Evolutionary conservation across 441 rosid genomes (phyloP), one percentile per base, ranked within the genome.

Genomic region (Pelargonium citronellum): DNA sequence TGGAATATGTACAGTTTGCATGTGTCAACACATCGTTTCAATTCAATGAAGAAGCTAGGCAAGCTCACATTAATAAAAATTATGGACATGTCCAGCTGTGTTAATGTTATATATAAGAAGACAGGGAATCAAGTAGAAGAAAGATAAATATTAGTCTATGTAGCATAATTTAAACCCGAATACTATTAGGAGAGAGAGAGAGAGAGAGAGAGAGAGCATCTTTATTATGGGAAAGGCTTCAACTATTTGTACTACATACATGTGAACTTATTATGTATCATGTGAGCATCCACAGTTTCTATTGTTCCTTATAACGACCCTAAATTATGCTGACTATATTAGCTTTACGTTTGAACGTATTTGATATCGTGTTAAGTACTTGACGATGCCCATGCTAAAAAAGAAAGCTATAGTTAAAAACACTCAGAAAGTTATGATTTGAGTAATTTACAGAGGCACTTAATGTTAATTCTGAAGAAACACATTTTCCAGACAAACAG

Each of bases 371-470:
- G 64, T 60, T 22, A 2, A 3, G 13, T 11, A 15, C 5, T 11
- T 60, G 37, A 44, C 7, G 13, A 24, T 20, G 13, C 37, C 12
- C 15, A 60, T 58, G 27, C 24, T 24, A 4, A 10, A 5, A 20
- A 22, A 19, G 10, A 58, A 20, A 58, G 10, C 20, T 58, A 20
- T 20, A 58, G 27, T 58, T 58, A 58, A 58, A 9, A 58, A 58
- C 34, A 20, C 63, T 15, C 27, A 2, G 20, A 19, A 58, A 58
- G 63, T 58, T 58, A 7, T 17, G 10, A 58, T 20, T 2, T 2
- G 7, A 58, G 20, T 58, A 58, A 58, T 58, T 58, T 58, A 58
- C 37, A 60, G 8, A 60, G 37, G 15, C 64, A 60, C 64, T 60
- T 22, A 30, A 22, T 12, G 22, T 60, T 10, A 60, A 13, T 11